A percentile compares a stretch with the other conserved stretches of the same genome.
These are phyloP conservation scores for Cephaloascus albidus DNA, from an alignment of 805 yeast genomes.

Conservation along the genomic window DNA sequence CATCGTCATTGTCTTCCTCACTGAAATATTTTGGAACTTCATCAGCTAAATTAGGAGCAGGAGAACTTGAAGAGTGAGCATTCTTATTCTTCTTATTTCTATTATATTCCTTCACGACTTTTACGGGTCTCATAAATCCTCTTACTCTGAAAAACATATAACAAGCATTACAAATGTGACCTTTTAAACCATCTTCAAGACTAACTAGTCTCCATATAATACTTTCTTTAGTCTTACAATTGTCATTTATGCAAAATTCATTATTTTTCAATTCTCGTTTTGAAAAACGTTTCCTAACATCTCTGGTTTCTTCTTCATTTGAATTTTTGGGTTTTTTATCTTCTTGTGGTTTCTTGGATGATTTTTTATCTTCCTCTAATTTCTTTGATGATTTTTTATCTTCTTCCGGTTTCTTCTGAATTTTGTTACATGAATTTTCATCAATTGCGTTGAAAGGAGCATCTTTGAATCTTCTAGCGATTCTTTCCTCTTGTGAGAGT, in stretches of 20 bases:
- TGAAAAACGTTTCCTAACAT: not conserved
- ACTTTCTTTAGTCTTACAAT: conserved; percentile 26
- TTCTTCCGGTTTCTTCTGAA: conserved; percentile 4
- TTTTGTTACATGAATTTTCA: conserved; percentile 14
- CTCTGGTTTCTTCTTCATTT: not conserved
- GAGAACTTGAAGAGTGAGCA: conserved; percentile 1
- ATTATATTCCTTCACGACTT: conserved; percentile 21
- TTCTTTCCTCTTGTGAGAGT: not conserved
- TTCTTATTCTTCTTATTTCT: conserved; percentile 4
- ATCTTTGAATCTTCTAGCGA: conserved; percentile 2
- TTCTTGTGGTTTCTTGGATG: not conserved
- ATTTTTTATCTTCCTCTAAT: conserved; percentile 1
- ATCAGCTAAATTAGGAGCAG: not conserved
- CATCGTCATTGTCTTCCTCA: conserved; percentile 16
- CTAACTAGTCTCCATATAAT: conserved; percentile 36
- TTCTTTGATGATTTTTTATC: conserved; percentile 6
- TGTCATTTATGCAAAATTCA: conserved; percentile 29
- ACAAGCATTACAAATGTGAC: conserved; percentile 37
- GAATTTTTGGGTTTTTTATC: not conserved
- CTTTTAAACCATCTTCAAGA: conserved; percentile 27
- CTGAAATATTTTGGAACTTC: not conserved
- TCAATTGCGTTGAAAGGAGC: conserved; percentile 3
- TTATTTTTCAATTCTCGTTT: too few relatives aligned
- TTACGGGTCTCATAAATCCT: conserved; percentile 36
- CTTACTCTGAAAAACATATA: conserved; percentile 30